Conservation (phyloP, 2,329 filamentous ascomycete genomes). For the Penicillium occitanis region DNA sequence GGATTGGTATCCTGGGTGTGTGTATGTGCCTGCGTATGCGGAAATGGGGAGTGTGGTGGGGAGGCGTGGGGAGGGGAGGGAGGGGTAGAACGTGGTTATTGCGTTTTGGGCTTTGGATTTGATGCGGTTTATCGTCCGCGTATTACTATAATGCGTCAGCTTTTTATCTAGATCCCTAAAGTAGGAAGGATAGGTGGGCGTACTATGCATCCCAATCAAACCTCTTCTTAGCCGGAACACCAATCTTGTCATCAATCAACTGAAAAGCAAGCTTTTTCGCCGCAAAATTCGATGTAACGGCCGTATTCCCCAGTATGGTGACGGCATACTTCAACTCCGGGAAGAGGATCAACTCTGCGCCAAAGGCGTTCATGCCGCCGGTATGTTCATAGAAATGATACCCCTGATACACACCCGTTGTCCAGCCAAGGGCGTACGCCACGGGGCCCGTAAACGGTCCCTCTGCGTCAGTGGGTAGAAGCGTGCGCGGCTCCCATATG, state of each 20-base stretch:
- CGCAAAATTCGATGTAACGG: conserved; percentile 37
- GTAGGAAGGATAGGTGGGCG: neutral
- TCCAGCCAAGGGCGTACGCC: conserved; percentile 27
- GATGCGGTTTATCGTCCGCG: neutral
- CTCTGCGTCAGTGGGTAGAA: conserved; percentile 8
- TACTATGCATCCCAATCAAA: conserved; percentile 21
- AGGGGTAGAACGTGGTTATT: conserved; percentile 15
- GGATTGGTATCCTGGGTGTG: conserved; percentile 18
- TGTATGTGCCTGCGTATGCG: conserved; percentile 19
- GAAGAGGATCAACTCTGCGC: conserved; percentile 47
- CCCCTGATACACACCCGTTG: conserved; percentile 29
- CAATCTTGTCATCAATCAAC: conserved; percentile 19
- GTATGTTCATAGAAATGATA: conserved; percentile 40
- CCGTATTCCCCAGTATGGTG: conserved; percentile 49
- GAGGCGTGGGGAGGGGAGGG: conserved; percentile 16
- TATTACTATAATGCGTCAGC: neutral
- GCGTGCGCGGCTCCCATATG: conserved; percentile 17
- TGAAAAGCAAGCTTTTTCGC: conserved; percentile 10
- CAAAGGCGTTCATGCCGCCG: conserved; percentile 48
- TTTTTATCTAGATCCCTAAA: too few species aligned
- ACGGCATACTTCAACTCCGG: conserved; percentile 48
- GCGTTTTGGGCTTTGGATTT: conserved; percentile 12
- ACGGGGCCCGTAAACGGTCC: conserved; percentile 10
- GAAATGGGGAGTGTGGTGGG: conserved; percentile 16
- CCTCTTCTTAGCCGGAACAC: conserved; percentile 14